These are phyloP conservation scores for Fusarium pilosicola DNA, from an alignment of 2,329 filamentous ascomycete species.

Conservation along the genomic window DNA sequence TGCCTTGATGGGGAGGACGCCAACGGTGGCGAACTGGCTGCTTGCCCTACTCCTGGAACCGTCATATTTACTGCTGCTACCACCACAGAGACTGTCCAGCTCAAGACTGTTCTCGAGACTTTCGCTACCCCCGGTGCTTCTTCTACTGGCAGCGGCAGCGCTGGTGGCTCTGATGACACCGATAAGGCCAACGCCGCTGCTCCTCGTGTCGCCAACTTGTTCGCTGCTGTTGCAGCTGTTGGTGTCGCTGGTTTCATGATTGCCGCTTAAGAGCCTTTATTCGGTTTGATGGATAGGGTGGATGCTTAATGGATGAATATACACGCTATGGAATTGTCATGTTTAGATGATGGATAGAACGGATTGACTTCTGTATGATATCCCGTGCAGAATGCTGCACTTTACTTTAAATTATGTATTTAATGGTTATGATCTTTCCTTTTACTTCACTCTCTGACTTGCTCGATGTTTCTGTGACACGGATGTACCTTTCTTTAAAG, in stretches of 20 bases:
- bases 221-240: conserved; percentile 8
- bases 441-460: not conserved
- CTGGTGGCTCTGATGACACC: not conserved
- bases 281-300: not conserved
- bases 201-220: not conserved
- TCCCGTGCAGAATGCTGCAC: conserved; percentile 4
- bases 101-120: conserved; percentile 4
- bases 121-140: not conserved
- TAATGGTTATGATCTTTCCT: not conserved
- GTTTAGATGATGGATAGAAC: not conserved
- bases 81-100: conserved; percentile 12
- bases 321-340: not conserved
- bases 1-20: conserved; percentile 2
- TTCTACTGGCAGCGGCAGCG: not conserved
- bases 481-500: too few species aligned
- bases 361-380: conserved; percentile 20
- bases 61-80: conserved; percentile 22
- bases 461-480: not conserved
- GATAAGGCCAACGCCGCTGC: not conserved
- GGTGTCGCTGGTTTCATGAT: conserved; percentile 20
- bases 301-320: not conserved
- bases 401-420: not conserved
- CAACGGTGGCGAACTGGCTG: not conserved
- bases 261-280: not conserved
- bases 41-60: conserved; percentile 8